Conservation (phyloP, 768 basidiomycete species). For the Russula vinacea region DNA sequence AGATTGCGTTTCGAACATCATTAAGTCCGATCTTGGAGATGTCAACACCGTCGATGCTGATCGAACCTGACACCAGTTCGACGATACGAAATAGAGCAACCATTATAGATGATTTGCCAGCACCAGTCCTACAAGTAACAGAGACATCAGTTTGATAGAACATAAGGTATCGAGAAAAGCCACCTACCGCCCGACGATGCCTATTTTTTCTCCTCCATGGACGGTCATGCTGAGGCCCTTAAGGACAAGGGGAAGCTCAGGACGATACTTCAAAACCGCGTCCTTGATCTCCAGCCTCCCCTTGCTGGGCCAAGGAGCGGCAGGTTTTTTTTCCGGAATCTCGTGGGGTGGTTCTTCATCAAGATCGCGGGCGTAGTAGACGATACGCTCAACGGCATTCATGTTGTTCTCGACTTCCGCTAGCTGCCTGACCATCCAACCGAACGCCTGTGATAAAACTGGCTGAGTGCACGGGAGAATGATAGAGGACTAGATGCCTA, state of each 20-base stretch:
- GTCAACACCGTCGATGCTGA: slow-evolving; percentile 80
- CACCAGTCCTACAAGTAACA: slow-evolving; percentile 53
- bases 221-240: slow-evolving; percentile 74
- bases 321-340: slow-evolving; percentile 55
- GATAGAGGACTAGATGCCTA: slow-evolving; percentile 35
- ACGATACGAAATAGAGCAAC: slow-evolving; percentile 82
- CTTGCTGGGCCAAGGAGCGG: slow-evolving; percentile 66
- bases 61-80: slow-evolving; percentile 71
- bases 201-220: slow-evolving; percentile 81
- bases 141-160: slow-evolving; percentile 9
- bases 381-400: slow-evolving; percentile 84
- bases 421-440: slow-evolving; percentile 71
- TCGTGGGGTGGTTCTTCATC: slow-evolving; percentile 80
- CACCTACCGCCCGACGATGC: slow-evolving; percentile 69
- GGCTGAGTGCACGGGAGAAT: background rate
- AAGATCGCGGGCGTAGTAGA: slow-evolving; percentile 74
- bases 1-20: slow-evolving; percentile 62
- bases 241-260: slow-evolving; percentile 85
- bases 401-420: slow-evolving; percentile 92
- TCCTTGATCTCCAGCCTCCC: slow-evolving; percentile 74
- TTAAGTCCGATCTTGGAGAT: slow-evolving; percentile 75
- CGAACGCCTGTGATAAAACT: slow-evolving; percentile 48
- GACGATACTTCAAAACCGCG: slow-evolving; percentile 78
- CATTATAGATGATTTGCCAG: slow-evolving; percentile 89
- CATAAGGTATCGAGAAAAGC: slow-evolving; percentile 21